Base-by-base conservation (phyloP, 257 asterid genomes). In the Eustoma russellianum region DNA sequence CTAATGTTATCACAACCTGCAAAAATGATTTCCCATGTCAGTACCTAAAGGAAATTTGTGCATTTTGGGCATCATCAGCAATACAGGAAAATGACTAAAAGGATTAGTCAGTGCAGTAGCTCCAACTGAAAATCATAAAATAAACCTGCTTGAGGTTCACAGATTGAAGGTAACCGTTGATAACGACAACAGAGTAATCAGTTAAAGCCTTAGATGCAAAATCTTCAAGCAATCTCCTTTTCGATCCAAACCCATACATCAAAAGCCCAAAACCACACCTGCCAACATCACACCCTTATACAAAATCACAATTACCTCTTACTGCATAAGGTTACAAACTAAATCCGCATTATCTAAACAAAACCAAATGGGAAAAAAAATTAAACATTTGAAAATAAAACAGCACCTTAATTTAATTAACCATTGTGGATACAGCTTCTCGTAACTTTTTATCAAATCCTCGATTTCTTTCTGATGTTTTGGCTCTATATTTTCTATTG, bases 221-320 rank as follows among this genome's bases (percentile, higher is more conserved):
- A 70, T 84, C 96, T 74, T 91, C 96, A 2, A 91, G 63, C 74
- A 91, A 70, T 17, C 72, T 74, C 64, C 80, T 91, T 75, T 90
- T 91, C 16, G 95, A 91, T 65, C 98, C 96, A 53, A 87, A 91
- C 5, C 98, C 98, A 72, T 91, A 84, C 96, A 87, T 82, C 74
- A 91, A 61, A 28, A 87, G 83, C 62, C 89, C 94, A 66, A 83
- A 86, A 9, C 96, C 94, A 53, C 86, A 77, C 83, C 95, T 88
- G 53, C 43, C 43, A 38, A 38, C 43, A 11, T 55, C 61, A 53
- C 17, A 53, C 10, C 45, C 41, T 18, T n/a, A 24, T 55, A 59
- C 28, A 60, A 18, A 48, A 40, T 5, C 48, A 60, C 45, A 34
- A 17, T 2, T 34, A 16, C 33, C 13, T 13, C 13, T 9, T 46